Percentiles rank a stretch among this genome's conserved stretches.
Evolutionary conservation across 768 basidiomycete genomes (phyloP).

Genomic region (Tylopilus rubrobrunneus): DNA sequence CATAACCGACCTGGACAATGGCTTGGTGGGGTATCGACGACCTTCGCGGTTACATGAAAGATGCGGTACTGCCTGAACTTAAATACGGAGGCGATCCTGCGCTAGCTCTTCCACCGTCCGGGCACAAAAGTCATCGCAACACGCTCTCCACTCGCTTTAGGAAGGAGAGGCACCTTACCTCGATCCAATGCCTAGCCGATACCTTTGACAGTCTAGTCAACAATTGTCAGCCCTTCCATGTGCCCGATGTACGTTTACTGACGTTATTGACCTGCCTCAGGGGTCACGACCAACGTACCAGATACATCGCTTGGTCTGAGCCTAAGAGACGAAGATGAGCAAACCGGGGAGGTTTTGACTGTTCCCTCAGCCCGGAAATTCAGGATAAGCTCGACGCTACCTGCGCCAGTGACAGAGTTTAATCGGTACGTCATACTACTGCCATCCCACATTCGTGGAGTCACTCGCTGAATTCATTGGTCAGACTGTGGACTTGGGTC

Average conservation of each 20-base stretch:
- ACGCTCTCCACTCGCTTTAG: conserved; percentile 32
- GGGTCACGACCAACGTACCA: conserved; percentile 28
- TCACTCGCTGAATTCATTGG: background rate
- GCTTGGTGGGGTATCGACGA: conserved; percentile 30
- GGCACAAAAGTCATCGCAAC: conserved; percentile 35
- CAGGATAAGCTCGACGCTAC: conserved; percentile 21
- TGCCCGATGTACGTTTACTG: background rate
- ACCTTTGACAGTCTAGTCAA: conserved; percentile 27
- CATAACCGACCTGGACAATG: conserved; percentile 12
- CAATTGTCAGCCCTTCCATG: conserved; percentile 23
- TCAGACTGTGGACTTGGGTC: conserved; percentile 30
- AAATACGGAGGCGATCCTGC: conserved; percentile 23
- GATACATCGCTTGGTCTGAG: conserved; percentile 23
- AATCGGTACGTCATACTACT: conserved; percentile 21
- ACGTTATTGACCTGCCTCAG: conserved; percentile 10
- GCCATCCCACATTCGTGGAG: background rate
- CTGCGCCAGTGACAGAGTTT: conserved; percentile 30
- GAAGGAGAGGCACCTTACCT: conserved; percentile 30
- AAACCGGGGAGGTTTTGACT: conserved; percentile 28
- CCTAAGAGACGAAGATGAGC: conserved; percentile 23
- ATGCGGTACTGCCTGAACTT: conserved; percentile 31
- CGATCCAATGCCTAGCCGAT: conserved; percentile 26
- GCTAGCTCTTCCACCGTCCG: conserved; percentile 18
- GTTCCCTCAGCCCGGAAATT: conserved; percentile 32
- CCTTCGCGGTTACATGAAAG: conserved; percentile 33